Evolutionary conservation across 805 yeast species (phyloP).

Genomic region (Blastobotrys chiropterorum): DNA sequence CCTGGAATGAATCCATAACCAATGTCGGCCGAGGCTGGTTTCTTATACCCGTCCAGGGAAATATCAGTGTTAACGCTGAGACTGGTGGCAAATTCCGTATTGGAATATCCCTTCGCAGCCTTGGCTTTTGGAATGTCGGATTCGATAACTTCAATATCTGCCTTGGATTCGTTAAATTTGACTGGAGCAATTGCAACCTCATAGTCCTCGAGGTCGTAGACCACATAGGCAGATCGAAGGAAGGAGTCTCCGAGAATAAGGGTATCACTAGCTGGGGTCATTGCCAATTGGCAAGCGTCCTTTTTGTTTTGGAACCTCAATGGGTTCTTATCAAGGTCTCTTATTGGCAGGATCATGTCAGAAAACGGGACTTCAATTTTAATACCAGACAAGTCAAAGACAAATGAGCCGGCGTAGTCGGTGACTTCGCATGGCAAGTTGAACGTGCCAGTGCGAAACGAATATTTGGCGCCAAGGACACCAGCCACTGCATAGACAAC

Average conservation of each 20-base stretch:
- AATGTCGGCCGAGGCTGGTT: neutral
- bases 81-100: neutral
- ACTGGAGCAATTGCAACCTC: slow-evolving; percentile 53
- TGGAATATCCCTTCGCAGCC: slow-evolving; percentile 19
- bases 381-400: slow-evolving; percentile 46
- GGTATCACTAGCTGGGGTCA: slow-evolving; percentile 11
- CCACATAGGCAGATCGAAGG: slow-evolving; percentile 58
- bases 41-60: neutral
- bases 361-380: slow-evolving; percentile 22
- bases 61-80: neutral
- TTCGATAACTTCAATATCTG: slow-evolving; percentile 26
- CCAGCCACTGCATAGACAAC: slow-evolving; percentile 28
- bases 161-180: slow-evolving; percentile 20
- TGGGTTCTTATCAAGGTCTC: neutral
- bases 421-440: slow-evolving; percentile 30
- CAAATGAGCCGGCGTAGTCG: slow-evolving; percentile 1
- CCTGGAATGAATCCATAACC: neutral
- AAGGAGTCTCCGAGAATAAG: slow-evolving; percentile 59
- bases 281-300: slow-evolving; percentile 13
- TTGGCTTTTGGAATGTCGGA: slow-evolving; percentile 28
- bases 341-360: slow-evolving; percentile 19
- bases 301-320: slow-evolving; percentile 3
- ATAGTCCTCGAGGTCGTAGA: slow-evolving; percentile 54
- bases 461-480: slow-evolving; percentile 36
- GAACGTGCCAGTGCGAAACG: slow-evolving; percentile 23